Conservation (phyloP, 2,329 filamentous ascomycete species). For the Bimuria novae-zelandiae region DNA sequence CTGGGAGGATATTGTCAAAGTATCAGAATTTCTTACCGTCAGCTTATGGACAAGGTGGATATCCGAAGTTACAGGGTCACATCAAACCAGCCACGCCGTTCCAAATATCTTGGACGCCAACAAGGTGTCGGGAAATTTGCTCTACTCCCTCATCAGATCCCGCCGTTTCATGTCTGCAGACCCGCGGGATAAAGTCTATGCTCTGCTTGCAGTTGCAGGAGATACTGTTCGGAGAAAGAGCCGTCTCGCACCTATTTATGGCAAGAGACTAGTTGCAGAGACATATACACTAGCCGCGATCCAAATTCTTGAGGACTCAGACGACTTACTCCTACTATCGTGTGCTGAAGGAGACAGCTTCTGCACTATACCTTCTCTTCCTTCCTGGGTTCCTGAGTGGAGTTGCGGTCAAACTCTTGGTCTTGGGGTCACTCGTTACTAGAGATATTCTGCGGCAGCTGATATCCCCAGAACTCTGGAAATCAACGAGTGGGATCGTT, state of each 20-base stretch:
- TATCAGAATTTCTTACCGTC: background rate
- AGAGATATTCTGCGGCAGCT: background rate
- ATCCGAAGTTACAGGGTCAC: background rate
- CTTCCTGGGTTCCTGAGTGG: conserved; percentile 7
- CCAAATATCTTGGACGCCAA: background rate
- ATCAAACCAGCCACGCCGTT: background rate
- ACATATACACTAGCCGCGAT: conserved; percentile 2
- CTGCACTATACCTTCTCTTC: background rate
- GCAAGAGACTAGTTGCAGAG: background rate
- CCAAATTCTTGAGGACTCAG: background rate
- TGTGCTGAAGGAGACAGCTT: conserved; percentile 6
- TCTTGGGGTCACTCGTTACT: background rate
- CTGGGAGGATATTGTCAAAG: background rate
- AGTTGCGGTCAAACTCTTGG: background rate
- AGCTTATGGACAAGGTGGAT: background rate
- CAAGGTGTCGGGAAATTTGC: background rate
- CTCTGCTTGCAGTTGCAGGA: background rate
- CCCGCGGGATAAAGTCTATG: conserved; percentile 10
- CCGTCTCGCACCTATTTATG: background rate
- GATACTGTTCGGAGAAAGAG: background rate
- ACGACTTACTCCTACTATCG: background rate
- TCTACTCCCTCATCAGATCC: conserved; percentile 6
- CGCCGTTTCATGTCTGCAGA: conserved; percentile 2
- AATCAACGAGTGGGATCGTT: background rate
- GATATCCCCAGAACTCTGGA: background rate